Base-by-base conservation (phyloP, 169 alveolate genomes). In the Plasmodium gonderi region DNA sequence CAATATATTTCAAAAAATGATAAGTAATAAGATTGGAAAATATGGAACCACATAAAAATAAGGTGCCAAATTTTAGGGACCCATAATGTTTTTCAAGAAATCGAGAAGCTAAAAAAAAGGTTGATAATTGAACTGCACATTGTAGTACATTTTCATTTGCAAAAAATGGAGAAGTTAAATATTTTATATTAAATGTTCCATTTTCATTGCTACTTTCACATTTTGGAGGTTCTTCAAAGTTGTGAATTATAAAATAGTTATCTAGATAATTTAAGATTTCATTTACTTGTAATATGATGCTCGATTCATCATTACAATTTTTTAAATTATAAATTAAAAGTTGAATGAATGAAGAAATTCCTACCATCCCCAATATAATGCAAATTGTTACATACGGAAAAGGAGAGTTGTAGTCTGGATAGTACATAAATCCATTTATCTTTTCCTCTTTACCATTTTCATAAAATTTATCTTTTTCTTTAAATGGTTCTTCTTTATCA, bases 41-140 rank as follows among this genome's bases (percentile, higher is more conserved):
- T 20, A 85, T 12, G 68, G 65, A 38, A 23, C 89, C 92, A 67
- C 79, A 9, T 85, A 85, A 75, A 65, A 85, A 85, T 85, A 85
- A 78, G 26, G 80, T n/a, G n/a, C 65, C 29, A 85, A 49, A 85
- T 45, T 17, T 54, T 75, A 75, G 17, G 36, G 92, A 76, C 31
- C 92, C 92, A 85, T 54, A 75, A 20, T 85, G 67, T 33, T 51
- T 85, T 85, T 85, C 92, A 44, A 85, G 87, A 54, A 85, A 85
- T 20, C 92, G 40, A 7, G 92, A 85, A 42, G 92, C 83, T 47
- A 85, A 76, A 85, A 85, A 75, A 75, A 85, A 85, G 1, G 92
- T 85, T 31, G 54, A 49, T 23, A 85, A 31, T 45, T 85, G 92
- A 49, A 85, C 87, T 72, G 79, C 42, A n/a, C 92, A 54, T 47